Conservation (phyloP, 2,329 filamentous ascomycete genomes). For the Hypoxylon sp. region DNA sequence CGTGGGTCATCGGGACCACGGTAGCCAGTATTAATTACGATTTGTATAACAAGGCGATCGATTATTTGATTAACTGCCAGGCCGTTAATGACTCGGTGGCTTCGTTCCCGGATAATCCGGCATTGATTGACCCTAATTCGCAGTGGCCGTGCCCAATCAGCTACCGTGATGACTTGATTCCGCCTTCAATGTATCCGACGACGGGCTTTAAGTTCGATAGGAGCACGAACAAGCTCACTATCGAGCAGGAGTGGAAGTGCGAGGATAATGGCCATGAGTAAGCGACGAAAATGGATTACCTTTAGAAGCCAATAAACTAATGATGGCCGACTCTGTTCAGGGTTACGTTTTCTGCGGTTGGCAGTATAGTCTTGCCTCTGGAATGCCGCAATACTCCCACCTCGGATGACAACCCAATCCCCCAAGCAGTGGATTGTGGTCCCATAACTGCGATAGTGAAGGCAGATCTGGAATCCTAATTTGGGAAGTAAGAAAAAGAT, state of each 20-base stretch:
- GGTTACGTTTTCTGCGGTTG: conserved; percentile 6
- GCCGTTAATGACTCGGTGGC: neutral
- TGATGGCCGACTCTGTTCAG: neutral
- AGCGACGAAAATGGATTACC: conserved; percentile 1
- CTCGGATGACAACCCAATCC: conserved; percentile 7
- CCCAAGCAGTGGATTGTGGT: conserved; percentile 11
- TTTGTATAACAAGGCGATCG: conserved; percentile 30
- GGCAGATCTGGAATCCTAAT: conserved; percentile 2
- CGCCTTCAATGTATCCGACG: conserved; percentile 30
- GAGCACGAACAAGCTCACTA: conserved; percentile 11
- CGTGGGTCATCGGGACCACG: conserved; percentile 14
- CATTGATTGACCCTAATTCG: conserved; percentile 17
- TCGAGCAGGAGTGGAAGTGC: conserved; percentile 31
- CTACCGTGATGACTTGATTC: conserved; percentile 32
- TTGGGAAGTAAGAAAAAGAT: neutral
- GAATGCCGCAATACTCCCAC: conserved; percentile 15
- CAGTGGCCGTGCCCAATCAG: conserved; percentile 25
- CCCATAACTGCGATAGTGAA: conserved; percentile 8
- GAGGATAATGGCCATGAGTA: conserved; percentile 26
- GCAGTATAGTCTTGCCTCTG: conserved; percentile 17
- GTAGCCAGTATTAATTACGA: conserved; percentile 21
- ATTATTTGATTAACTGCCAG: conserved; percentile 31
- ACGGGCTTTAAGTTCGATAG: conserved; percentile 31
- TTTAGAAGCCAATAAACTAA: neutral
- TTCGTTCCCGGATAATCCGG: neutral